Conservation (phyloP, 2,329 filamentous ascomycete species). For the Coleophoma cylindrospora region DNA sequence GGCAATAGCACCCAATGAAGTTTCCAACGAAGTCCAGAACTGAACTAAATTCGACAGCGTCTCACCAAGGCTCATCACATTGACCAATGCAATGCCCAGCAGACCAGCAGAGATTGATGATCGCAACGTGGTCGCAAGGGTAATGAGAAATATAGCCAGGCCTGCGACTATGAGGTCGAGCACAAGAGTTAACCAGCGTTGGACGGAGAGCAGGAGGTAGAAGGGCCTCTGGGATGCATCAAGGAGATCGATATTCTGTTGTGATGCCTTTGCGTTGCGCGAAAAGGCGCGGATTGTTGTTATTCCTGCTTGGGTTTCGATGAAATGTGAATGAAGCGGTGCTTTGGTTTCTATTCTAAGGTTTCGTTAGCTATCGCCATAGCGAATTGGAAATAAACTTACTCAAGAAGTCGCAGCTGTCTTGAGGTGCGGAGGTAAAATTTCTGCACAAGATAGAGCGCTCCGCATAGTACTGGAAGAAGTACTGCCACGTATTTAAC, state of each 20-base stretch:
- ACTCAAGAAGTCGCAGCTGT: slow-evolving; percentile 39
- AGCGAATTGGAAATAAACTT: neutral
- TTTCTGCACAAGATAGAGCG: slow-evolving; percentile 38
- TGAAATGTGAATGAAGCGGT: slow-evolving; percentile 39
- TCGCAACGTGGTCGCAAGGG: slow-evolving; percentile 25
- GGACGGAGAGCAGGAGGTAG: slow-evolving; percentile 51
- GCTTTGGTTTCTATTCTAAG: slow-evolving; percentile 30
- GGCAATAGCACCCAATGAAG: slow-evolving; percentile 15
- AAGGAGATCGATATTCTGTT: slow-evolving; percentile 38
- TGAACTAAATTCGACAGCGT: slow-evolving; percentile 12
- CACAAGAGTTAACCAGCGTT: slow-evolving; percentile 50
- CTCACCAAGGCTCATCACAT: slow-evolving; percentile 17
- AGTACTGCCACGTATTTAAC: slow-evolving; percentile 34
- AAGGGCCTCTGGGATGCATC: slow-evolving; percentile 51
- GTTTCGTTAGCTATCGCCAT: neutral
- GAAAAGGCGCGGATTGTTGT: slow-evolving; percentile 40
- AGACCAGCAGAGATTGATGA: slow-evolving; percentile 13
- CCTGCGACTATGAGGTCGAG: slow-evolving; percentile 15
- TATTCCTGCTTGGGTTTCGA: slow-evolving; percentile 36
- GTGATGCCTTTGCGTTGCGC: slow-evolving; percentile 25
- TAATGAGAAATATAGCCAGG: slow-evolving; percentile 25
- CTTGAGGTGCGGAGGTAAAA: slow-evolving; percentile 41
- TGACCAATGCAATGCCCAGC: slow-evolving; percentile 22
- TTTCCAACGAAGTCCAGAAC: slow-evolving; percentile 18
- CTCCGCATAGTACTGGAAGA: slow-evolving; percentile 31